Evolutionary conservation across 345 rosid genomes (phyloP).

Genomic region (Salix suchowensis): DNA sequence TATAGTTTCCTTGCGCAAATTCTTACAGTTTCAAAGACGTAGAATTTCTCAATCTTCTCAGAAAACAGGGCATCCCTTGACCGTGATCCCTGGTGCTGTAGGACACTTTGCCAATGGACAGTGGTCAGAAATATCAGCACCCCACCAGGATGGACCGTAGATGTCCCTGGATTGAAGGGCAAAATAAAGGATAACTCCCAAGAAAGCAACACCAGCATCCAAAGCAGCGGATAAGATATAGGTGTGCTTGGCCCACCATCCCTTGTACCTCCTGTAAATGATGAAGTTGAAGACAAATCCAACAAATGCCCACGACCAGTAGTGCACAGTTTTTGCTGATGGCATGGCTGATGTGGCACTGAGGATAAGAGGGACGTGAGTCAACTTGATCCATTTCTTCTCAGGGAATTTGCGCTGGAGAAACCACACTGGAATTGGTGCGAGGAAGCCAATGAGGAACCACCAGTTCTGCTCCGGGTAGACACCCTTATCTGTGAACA

Average conservation of each 20-base stretch:
- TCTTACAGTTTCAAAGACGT: too few relatives aligned
- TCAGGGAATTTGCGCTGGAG: constrained; percentile 55
- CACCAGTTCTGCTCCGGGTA: constrained; percentile 68
- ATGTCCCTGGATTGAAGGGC: constrained; percentile 51
- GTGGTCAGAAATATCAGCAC: constrained; percentile 44
- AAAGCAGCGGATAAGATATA: constrained; percentile 71
- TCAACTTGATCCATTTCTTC: constrained; percentile 50
- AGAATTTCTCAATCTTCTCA: constrained; percentile 14
- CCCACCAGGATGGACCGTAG: constrained; percentile 75
- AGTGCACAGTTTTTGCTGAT: constrained; percentile 65
- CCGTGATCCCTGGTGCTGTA: constrained; percentile 50
- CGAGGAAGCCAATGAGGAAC: constrained; percentile 66
- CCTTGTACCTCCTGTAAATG: constrained; percentile 48
- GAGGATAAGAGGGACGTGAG: constrained; percentile 61
- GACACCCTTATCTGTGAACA: constrained; percentile 59
- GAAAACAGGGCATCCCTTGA: constrained; percentile 52
- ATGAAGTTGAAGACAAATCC: constrained; percentile 68
- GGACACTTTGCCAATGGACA: constrained; percentile 62
- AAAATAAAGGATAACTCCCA: constrained; percentile 58
- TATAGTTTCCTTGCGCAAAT: too few relatives aligned
- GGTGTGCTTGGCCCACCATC: constrained; percentile 74
- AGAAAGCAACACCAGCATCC: constrained; percentile 74
- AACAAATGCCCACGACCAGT: constrained; percentile 50
- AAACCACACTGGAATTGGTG: constrained; percentile 67
- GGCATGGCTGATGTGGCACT: constrained; percentile 47